Percentiles rank a stretch among this genome's conserved stretches.
phyloP scores from a whole-genome alignment of 2,329 filamentous ascomycete genomes.

The Periconia sp. region DNA sequence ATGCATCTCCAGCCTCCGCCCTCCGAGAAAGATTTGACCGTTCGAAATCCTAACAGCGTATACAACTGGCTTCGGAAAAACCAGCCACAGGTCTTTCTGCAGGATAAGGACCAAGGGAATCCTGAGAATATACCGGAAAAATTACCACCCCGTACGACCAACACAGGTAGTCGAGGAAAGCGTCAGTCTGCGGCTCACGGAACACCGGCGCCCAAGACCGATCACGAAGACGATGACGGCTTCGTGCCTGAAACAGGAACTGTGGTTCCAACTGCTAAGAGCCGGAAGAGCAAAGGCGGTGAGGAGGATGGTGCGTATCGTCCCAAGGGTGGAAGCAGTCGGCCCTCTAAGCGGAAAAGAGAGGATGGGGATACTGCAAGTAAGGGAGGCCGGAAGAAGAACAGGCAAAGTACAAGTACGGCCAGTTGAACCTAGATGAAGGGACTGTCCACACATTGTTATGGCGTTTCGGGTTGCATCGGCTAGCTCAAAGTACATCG shows the following conservation, averaged over 20 bases:
- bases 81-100: conserved; percentile 80
- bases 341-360: conserved; percentile 47
- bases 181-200: conserved; percentile 38
- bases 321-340: conserved; percentile 51
- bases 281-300: conserved; percentile 30
- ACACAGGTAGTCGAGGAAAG: conserved; percentile 33
- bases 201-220: conserved; percentile 37
- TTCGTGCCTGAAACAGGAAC: conserved; percentile 32
- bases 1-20: conserved; percentile 45
- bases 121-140: conserved; percentile 43
- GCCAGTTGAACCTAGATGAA: not conserved
- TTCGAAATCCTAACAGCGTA: conserved; percentile 84
- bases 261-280: conserved; percentile 12
- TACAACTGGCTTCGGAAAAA: conserved; percentile 94
- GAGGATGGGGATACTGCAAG: conserved; percentile 37
- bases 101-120: conserved; percentile 60
- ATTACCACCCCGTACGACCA: conserved; percentile 25
- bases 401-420: conserved; percentile 25
- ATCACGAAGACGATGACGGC: conserved; percentile 47
- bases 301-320: conserved; percentile 50
- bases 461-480: not conserved
- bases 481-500: conserved; percentile 1
- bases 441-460: not conserved
- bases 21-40: conserved; percentile 54
- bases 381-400: conserved; percentile 38